phyloP scores from a whole-genome alignment of 805 yeast genomes.

The Cyberlindnera bimundalis region DNA sequence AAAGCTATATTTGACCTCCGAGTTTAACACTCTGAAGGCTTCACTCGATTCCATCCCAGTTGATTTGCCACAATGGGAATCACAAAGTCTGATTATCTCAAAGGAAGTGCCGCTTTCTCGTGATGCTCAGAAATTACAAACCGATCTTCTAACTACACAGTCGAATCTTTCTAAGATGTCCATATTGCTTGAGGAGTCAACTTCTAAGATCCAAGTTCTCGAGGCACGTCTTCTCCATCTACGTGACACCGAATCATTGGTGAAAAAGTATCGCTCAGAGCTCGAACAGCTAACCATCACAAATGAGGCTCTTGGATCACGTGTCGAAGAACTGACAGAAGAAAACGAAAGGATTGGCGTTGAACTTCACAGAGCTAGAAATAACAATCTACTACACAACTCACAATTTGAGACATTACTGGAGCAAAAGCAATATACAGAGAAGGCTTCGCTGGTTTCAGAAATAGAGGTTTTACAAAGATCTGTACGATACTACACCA shows the following conservation, averaged over 20 bases:
- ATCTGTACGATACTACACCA: constrained; percentile 14
- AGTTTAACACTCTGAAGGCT: neutral
- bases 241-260: constrained; percentile 27
- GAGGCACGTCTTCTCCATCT: constrained; percentile 40
- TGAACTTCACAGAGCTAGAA: constrained; percentile 30
- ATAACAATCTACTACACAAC: constrained; percentile 23
- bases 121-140: neutral
- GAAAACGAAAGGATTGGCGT: constrained; percentile 25
- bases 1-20: neutral
- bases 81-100: neutral
- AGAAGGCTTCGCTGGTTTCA: constrained; percentile 37
- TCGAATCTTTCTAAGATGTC: neutral
- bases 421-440: constrained; percentile 33
- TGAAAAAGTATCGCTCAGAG: constrained; percentile 26
- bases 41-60: neutral
- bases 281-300: constrained; percentile 17
- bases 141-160: neutral
- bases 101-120: neutral
- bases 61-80: constrained; percentile 1
- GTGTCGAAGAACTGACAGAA: constrained; percentile 18
- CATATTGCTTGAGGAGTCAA: constrained; percentile 38
- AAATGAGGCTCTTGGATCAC: constrained; percentile 13
- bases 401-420: constrained; percentile 33
- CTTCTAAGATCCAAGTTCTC: constrained; percentile 42
- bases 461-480: constrained; percentile 43